Base-by-base conservation (phyloP, 257 asterid species). In the Anisodus tanguticus region DNA sequence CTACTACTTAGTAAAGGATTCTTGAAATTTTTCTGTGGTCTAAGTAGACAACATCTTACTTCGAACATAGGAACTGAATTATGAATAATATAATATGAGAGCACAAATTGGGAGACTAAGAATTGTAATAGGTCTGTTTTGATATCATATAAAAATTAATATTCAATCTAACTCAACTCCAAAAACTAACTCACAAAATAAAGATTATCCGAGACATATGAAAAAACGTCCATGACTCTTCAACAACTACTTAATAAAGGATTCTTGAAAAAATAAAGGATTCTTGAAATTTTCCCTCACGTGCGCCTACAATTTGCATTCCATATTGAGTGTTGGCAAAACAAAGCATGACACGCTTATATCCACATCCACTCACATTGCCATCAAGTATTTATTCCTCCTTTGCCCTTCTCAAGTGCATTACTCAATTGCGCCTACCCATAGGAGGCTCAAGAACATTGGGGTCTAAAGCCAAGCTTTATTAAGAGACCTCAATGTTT, bases 281-380 rank as follows among this genome's bases (percentile, higher is more conserved):
- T 51, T 76, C 13, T 76, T 13, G 15, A 49, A 74, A 5, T n/a
- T 67, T 67, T 67, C 53, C 57, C 6, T 66, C 74, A 81, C 57
- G 62, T 66, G 76, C 39, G 19, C 70, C 22, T 63, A 41, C 45
- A 80, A 59, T 41, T 80, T 74, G 60, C 81, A 13, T 77, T 51
- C 81, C 81, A 22, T 22, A 10, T 49, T 37, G 83, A 80, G 39
- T 80, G 70, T 58, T 39, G 70, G 41, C 60, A 45, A 62, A 81
- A 26, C 16, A 3, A 81, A 81, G 15, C 19, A 43, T 19, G 43
- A 66, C 76, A 45, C 76, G 84, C 74, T 51, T 45, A 81, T 39
- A 12, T 43, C 84, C 59, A 62, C 57, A 76, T 76, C 72, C 84
- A 81, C 84, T 62, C 84, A 59, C 71, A 81, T 62, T 62, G 72